phyloP scores from a whole-genome alignment of 768 basidiomycete species.

The Leucogyrophana mollusca region DNA sequence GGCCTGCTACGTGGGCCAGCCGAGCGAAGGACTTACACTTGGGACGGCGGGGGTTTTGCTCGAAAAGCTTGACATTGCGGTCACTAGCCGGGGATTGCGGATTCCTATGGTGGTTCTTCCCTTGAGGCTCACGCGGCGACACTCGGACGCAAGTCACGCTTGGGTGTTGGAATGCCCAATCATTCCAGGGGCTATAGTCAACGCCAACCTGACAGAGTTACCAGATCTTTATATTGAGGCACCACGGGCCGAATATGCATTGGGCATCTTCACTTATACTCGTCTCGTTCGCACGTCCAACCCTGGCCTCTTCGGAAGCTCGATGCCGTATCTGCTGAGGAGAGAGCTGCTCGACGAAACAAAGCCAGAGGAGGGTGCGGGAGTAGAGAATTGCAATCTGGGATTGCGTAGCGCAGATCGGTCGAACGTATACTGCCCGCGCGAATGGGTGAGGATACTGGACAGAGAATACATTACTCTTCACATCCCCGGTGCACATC shows the following conservation, averaged over 20 bases:
- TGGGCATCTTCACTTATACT: background rate
- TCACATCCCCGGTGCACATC: too few relatives aligned
- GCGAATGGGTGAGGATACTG: too few relatives aligned
- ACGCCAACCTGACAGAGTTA: background rate
- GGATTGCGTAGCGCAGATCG: too few relatives aligned
- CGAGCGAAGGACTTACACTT: too few relatives aligned
- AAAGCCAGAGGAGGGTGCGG: slow-evolving; percentile 15
- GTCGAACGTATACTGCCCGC: too few relatives aligned
- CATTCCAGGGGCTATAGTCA: background rate
- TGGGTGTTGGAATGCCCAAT: background rate
- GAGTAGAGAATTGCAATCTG: background rate
- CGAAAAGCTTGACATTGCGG: background rate
- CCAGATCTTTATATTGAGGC: background rate
- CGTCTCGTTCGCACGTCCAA: background rate
- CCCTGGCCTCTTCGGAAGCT: background rate
- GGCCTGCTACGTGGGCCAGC: background rate
- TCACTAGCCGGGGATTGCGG: background rate
- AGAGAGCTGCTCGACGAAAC: too few relatives aligned
- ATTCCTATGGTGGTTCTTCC: background rate
- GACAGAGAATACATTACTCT: too few relatives aligned
- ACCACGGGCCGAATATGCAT: background rate
- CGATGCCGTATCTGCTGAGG: slow-evolving; percentile 23
- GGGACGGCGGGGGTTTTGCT: background rate
- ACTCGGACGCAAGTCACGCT: too few relatives aligned
- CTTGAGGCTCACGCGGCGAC: background rate